Evolutionary conservation across 352 stramenopile species (phyloP).

Genomic region (Phytophthora podocarpi): DNA sequence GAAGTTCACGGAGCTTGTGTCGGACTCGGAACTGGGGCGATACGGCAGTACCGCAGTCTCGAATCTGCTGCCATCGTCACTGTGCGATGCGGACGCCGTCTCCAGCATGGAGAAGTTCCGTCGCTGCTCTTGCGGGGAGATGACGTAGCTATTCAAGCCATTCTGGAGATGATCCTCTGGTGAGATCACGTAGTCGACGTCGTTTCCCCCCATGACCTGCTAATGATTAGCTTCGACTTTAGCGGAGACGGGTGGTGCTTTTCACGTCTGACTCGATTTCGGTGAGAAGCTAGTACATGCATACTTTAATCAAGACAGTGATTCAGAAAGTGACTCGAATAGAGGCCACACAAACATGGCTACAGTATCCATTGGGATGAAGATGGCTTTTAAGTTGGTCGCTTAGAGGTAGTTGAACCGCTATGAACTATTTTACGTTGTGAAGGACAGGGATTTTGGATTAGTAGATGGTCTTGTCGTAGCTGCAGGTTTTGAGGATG

Average conservation of each 20-base stretch:
- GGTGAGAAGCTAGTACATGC: too few relatives aligned
- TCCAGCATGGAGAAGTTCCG: slow-evolving; percentile 48
- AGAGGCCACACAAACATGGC: too few relatives aligned
- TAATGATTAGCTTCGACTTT: too few relatives aligned
- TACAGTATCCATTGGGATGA: too few relatives aligned
- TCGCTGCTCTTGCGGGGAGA: slow-evolving; percentile 28
- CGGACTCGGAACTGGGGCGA: slow-evolving; percentile 29
- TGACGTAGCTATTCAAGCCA: slow-evolving; percentile 19
- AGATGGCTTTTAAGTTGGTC: too few relatives aligned
- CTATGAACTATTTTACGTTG: too few relatives aligned
- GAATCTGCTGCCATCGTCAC: slow-evolving; percentile 26
- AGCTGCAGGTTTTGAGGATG: slow-evolving; percentile 41
- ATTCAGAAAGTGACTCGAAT: too few relatives aligned
- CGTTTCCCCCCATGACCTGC: too few relatives aligned
- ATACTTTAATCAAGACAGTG: too few relatives aligned
- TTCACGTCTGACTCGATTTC: slow-evolving; percentile 34
- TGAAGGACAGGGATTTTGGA: too few relatives aligned
- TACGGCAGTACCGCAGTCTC: slow-evolving; percentile 36
- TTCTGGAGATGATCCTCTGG: slow-evolving; percentile 23
- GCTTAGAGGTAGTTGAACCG: too few relatives aligned
- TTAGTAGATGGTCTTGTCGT: slow-evolving; percentile 55
- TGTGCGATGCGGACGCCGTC: slow-evolving; percentile 32
- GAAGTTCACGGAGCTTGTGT: slow-evolving; percentile 37
- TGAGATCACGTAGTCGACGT: slow-evolving; percentile 30
- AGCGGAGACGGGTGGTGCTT: slow-evolving; percentile 5